phyloP scores from a whole-genome alignment of 192 early-diverging fungal genomes.

The Coemansia interrupta region DNA sequence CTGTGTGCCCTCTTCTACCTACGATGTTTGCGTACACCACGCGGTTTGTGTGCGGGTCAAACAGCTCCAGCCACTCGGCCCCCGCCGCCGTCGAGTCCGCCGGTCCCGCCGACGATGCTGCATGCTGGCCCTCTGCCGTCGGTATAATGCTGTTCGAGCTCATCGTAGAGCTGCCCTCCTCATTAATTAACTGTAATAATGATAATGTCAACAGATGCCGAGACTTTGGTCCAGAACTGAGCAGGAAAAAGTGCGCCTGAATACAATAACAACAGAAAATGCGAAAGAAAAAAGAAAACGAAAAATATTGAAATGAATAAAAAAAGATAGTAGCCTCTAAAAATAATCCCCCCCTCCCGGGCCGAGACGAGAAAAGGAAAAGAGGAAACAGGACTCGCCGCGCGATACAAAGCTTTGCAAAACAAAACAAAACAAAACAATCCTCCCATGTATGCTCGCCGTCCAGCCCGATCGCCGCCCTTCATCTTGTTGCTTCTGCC shows the following conservation, averaged over 20 bases:
- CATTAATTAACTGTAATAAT: conserved; percentile 11
- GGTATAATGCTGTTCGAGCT: conserved; percentile 14
- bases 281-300: neutral
- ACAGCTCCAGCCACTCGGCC: conserved; percentile 66
- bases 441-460: neutral
- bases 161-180: conserved; percentile 10
- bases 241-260: neutral
- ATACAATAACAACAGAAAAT: neutral
- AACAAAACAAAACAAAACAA: conserved; percentile 5
- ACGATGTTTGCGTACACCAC: conserved; percentile 70
- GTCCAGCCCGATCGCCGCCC: too few relatives aligned
- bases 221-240: too few relatives aligned
- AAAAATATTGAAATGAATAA: neutral
- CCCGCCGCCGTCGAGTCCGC: conserved; percentile 5
- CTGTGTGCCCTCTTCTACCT: conserved; percentile 10
- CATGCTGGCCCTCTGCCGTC: neutral
- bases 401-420: neutral
- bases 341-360: neutral
- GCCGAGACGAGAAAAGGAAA: neutral
- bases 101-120: neutral
- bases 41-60: conserved; percentile 61
- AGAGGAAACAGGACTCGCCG: neutral
- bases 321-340: neutral
- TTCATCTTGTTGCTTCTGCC: too few relatives aligned
- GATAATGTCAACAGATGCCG: too few relatives aligned